These are phyloP conservation scores for Parastagonospora avenae DNA, from an alignment of 2,329 filamentous ascomycete species.

Conservation along the genomic window DNA sequence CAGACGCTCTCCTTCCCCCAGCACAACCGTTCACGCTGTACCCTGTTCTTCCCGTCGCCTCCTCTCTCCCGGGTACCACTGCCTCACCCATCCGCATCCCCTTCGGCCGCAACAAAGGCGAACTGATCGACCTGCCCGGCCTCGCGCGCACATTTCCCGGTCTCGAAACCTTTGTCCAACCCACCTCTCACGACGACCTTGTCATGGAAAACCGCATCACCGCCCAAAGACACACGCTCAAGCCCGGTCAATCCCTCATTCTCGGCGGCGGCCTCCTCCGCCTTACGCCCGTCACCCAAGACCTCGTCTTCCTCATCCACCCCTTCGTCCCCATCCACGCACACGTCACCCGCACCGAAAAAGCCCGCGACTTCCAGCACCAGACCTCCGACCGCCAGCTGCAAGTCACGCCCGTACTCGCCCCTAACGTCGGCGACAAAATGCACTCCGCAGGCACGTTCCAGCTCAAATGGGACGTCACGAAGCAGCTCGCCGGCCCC, in stretches of 20 bases:
- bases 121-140: constrained; percentile 91
- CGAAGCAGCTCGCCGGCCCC: constrained; percentile 75
- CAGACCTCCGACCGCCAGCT: constrained; percentile 60
- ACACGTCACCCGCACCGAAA: constrained; percentile 79
- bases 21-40: constrained; percentile 73
- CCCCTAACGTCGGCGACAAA: constrained; percentile 43
- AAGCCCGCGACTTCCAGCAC: constrained; percentile 75
- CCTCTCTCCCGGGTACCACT: constrained; percentile 87
- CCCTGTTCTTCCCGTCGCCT: constrained; percentile 85
- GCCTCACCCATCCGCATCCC: constrained; percentile 93
- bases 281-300: constrained; percentile 74
- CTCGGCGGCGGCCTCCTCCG: constrained; percentile 81
- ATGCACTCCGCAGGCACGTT: constrained; percentile 70
- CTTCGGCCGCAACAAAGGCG: constrained; percentile 83
- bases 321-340: constrained; percentile 79
- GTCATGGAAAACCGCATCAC: constrained; percentile 79
- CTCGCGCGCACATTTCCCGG: constrained; percentile 68
- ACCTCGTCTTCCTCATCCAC: constrained; percentile 75
- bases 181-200: constrained; percentile 68
- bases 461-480: constrained; percentile 80
- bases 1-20: constrained; percentile 71
- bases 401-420: constrained; percentile 66
- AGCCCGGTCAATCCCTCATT: constrained; percentile 77
- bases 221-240: constrained; percentile 75
- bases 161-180: constrained; percentile 72